A percentile compares a stretch with the other conserved stretches of the same genome.
phyloP scores from a whole-genome alignment of 768 basidiomycete species.

The Exsudoporus frostii region DNA sequence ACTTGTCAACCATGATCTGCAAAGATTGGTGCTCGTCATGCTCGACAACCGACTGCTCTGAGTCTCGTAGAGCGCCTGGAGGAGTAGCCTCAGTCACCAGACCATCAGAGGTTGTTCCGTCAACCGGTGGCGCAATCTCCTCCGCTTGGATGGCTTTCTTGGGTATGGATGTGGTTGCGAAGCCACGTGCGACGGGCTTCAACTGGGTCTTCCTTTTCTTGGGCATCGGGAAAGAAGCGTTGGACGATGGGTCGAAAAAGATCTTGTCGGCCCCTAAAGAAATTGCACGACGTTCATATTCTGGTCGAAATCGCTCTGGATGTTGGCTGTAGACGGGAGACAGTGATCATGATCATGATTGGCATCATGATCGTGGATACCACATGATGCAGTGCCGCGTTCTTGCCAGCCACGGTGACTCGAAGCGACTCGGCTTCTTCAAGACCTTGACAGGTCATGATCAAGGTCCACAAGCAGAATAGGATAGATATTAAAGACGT shows the following conservation, averaged over 20 bases:
- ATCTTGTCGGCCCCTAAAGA: not conserved
- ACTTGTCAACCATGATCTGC: conserved; percentile 73
- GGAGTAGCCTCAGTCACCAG: conserved; percentile 4
- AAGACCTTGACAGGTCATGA: no score
- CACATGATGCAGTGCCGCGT: not conserved
- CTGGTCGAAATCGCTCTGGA: not conserved
- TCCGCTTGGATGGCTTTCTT: conserved; percentile 55
- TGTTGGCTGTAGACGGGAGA: not conserved
- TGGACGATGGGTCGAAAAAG: not conserved
- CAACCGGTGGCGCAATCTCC: conserved; percentile 18
- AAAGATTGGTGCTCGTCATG: conserved; percentile 54
- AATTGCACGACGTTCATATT: not conserved
- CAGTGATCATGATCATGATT: not conserved
- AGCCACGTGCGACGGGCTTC: conserved; percentile 72
- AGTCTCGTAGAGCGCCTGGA: conserved; percentile 6
- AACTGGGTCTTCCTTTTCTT: conserved; percentile 86
- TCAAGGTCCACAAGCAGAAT: not conserved
- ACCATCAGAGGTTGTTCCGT: conserved; percentile 3
- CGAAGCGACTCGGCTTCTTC: no score
- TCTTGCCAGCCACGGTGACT: not conserved
- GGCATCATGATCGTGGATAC: not conserved
- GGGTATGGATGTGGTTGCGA: conserved; percentile 78
- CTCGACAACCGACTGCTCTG: conserved; percentile 34
- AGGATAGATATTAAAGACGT: conserved; percentile 27
- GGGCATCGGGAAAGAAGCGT: conserved; percentile 43